A percentile compares a stretch with the other conserved stretches of the same genome.
These are phyloP conservation scores for Biancaea sappan DNA, from an alignment of 306 rosid genomes.

Conservation along the genomic window DNA sequence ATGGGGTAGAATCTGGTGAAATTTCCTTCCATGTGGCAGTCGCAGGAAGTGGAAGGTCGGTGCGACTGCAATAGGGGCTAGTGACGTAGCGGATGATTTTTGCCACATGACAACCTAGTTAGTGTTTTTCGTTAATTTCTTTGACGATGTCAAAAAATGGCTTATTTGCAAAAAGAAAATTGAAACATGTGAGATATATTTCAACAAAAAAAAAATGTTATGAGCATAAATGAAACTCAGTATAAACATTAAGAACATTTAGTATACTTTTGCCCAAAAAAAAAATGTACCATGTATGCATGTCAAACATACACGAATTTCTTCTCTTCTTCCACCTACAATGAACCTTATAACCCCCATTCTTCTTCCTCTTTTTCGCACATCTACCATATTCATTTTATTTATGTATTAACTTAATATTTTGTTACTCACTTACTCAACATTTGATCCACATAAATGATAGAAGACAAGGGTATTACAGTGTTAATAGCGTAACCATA, in stretches of 20 bases:
- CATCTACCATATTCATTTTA: neutral
- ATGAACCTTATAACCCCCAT: neutral
- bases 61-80: conserved; percentile 60
- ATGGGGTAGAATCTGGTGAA: conserved; percentile 80
- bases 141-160: no score
- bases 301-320: neutral
- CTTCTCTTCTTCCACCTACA: neutral
- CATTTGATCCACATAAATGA: neutral
- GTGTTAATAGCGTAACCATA: neutral
- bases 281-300: no score
- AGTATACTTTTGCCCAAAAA: no score
- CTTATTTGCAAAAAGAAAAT: no score
- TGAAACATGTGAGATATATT: no score
- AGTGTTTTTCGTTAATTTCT: no score
- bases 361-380: no score
- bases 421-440: neutral
- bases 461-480: neutral
- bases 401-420: neutral
- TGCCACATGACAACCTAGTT: no score
- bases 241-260: no score
- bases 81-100: no score
- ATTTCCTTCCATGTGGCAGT: conserved; percentile 64
- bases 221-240: no score
- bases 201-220: no score
- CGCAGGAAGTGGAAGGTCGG: conserved; percentile 63